Evolutionary conservation across 495 filamentous ascomycete species (phyloP), one percentile per base, ranked within the genome.

Genomic region (Lepidopterella palustris): DNA sequence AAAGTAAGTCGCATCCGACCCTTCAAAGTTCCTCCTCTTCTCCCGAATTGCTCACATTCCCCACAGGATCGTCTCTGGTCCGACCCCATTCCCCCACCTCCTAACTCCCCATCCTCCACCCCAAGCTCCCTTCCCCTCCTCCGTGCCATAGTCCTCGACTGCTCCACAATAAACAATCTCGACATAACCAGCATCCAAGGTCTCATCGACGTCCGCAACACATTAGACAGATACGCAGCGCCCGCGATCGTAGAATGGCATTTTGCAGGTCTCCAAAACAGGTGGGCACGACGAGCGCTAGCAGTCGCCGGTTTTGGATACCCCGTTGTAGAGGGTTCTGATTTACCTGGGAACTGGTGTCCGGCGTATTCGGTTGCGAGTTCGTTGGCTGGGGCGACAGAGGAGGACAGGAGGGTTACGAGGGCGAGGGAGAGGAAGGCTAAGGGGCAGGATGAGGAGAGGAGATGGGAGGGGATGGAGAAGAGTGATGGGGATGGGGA

Each of bases 41-140:
- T n/a, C n/a, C n/a, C n/a, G n/a, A n/a, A n/a, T n/a, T n/a, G n/a
- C n/a, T n/a, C n/a, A n/a, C n/a, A n/a, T n/a, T n/a, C n/a, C n/a
- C n/a, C n/a, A n/a, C n/a, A 77, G 74, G 93, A 98, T 68, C 83
- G 95, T 3, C 92, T 95, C 2, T 98, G 93, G 93, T 97, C 97
- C 70, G 87, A 97, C 68, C 87, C 93, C 0, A 92, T 90, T 32
- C 87, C 89, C 28, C 80, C 81, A 40, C 78, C 78, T 55, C 83
- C 83, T 58, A 68, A 83, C 58, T 71, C 0, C 60, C 74, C 23
- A 72, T 77, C 6, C 76, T 79, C 27, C 67, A 78, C 42, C 71
- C 77, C 21, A 65, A 77, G 57, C 76, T 84, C 3, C 89, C 93
- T 4, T n/a, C n/a, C n/a, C n/a, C 87, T 85, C 0, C 82, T 97